Evolutionary conservation across 208 protist genomes (phyloP), one percentile per base, ranked within the genome.

Genomic region (Angomonas deanei): DNA sequence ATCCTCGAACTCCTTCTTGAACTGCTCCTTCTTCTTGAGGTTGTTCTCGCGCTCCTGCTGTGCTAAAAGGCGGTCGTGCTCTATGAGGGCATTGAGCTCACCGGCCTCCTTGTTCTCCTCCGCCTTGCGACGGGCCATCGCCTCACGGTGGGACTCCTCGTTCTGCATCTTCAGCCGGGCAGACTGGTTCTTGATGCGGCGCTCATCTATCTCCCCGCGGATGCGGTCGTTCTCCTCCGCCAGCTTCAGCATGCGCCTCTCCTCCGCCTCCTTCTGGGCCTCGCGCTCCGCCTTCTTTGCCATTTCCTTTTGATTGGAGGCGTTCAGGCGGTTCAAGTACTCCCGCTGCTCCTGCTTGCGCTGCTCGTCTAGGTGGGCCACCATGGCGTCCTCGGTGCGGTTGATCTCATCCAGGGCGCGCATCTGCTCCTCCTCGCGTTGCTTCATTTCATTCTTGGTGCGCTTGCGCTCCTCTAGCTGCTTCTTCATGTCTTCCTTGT

Each of bases 1-100:
- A 32, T 82, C 82, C 21, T 86, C 77, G 53, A 94, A 86, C 26
- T 90, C 84, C 19, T 68, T 48, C 32, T 73, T 76, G 74, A 84
- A 94, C 32, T 77, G 78, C 19, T 82, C 61, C 61, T 81, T 75
- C 68, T 86, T 85, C 8, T 48, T 68, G 55, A 74, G 36, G 49
- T 70, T 68, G n/a, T 74, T 72, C 53, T 69, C 70, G 4, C 71
- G 73, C 46, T 91, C 83, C 48, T 76, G 65, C 71, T 80, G 73
- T 2, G 82, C 76, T 17, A 84, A 67, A 21, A 61, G 67, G 31
- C 68, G 72, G 64, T 94, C 76, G 72, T 73, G 76, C 61, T 84
- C 84, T 19, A 88, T 50, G 8, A 86, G 64, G 0, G 58, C 66
- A 17, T 72, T 76, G 39, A 84, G 53, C 74, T 91, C 81, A 34